Evolutionary conservation across 176 grass and related monocot species (phyloP).

Genomic region (sorghum (Sorghum bicolor)): DNA sequence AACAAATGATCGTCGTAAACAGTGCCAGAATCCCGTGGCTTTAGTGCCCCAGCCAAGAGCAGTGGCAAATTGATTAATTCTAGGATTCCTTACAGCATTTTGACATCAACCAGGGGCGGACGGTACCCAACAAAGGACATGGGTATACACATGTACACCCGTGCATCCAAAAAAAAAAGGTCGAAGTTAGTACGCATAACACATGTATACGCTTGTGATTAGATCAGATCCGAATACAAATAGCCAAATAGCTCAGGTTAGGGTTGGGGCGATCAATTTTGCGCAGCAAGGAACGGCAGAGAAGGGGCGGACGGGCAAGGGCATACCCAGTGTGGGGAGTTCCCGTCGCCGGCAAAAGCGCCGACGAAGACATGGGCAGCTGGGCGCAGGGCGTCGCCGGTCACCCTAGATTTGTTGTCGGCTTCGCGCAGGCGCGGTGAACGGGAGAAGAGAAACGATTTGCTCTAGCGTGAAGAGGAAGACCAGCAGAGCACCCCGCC

Average conservation of each 20-base stretch:
- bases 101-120: not conserved
- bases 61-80: not conserved
- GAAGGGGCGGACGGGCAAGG: not conserved
- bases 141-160: not conserved
- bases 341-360: not conserved
- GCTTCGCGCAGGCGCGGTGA: too few species aligned
- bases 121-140: too few species aligned
- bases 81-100: not conserved
- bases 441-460: too few species aligned
- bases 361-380: not conserved
- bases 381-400: too few species aligned
- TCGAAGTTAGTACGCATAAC: not conserved
- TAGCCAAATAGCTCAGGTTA: too few species aligned
- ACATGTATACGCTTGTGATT: not conserved
- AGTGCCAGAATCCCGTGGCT: not conserved
- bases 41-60: not conserved
- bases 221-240: not conserved
- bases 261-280: not conserved
- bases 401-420: too few species aligned
- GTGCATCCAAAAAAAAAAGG: not conserved
- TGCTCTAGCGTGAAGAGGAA: too few species aligned
- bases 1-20: not conserved
- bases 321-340: not conserved
- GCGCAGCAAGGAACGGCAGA: not conserved
- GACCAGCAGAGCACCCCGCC: too few species aligned